These are phyloP conservation scores for Sordariomycetes sp. DNA, from an alignment of 2,329 filamentous ascomycete species.

Conservation along the genomic window DNA sequence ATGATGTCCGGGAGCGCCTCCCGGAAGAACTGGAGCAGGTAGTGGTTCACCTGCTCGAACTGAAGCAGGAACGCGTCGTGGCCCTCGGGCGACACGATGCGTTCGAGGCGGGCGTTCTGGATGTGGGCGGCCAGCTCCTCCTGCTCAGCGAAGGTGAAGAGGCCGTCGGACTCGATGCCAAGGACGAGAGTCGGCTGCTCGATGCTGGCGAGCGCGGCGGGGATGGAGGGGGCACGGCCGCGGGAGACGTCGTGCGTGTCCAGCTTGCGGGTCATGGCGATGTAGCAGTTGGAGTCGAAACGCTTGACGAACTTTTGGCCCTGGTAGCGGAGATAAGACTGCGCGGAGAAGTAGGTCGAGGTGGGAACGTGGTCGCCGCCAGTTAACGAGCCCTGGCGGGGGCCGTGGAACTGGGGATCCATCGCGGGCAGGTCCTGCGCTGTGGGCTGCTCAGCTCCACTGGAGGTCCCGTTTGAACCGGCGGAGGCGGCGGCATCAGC, in stretches of 20 bases:
- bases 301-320: constrained; percentile 93
- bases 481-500: constrained; percentile 13
- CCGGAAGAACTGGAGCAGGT: constrained; percentile 74
- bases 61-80: constrained; percentile 95
- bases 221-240: constrained; percentile 55
- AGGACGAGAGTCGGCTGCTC: constrained; percentile 84
- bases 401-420: constrained; percentile 64
- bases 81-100: constrained; percentile 87
- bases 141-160: constrained; percentile 97
- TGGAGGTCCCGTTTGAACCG: constrained; percentile 10
- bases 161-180: constrained; percentile 88
- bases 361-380: constrained; percentile 42
- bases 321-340: constrained; percentile 95
- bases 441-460: constrained; percentile 13
- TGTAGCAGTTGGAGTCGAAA: constrained; percentile 98
- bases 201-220: constrained; percentile 69
- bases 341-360: constrained; percentile 92
- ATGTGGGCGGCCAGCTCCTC: constrained; percentile 80
- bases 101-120: constrained; percentile 64
- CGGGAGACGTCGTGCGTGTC: constrained; percentile 94
- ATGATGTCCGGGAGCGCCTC: constrained; percentile 85
- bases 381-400: constrained; percentile 35
- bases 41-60: constrained; percentile 91
- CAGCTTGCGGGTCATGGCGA: constrained; percentile 93
- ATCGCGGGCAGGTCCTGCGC: constrained; percentile 19